phyloP scores from a whole-genome alignment of 352 stramenopile genomes.

The Pythium coloratum region DNA sequence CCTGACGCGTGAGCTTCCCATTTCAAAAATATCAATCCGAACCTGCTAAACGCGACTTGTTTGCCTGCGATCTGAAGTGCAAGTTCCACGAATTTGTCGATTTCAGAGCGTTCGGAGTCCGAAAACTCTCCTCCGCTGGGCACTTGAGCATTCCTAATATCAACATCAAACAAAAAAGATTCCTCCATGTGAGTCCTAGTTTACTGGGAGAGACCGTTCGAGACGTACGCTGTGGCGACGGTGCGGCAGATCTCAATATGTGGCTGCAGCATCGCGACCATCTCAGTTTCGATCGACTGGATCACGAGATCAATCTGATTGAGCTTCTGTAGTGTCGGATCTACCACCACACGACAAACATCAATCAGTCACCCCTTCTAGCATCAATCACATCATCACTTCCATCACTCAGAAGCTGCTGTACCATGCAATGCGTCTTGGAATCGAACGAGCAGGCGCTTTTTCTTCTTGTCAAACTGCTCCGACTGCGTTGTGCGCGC shows the following conservation, averaged over 20 bases:
- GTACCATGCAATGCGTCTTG: conserved; percentile 34
- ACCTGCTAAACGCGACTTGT: conserved; percentile 32
- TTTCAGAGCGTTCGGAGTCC: conserved; percentile 27
- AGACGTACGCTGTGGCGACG: conserved; percentile 50
- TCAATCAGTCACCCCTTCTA: not conserved
- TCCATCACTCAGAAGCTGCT: not conserved
- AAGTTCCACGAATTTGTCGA: conserved; percentile 38
- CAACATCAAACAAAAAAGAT: not conserved
- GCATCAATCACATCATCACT: not conserved
- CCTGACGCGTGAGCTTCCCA: too few species aligned
- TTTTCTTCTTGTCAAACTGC: conserved; percentile 33
- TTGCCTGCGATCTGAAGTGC: conserved; percentile 35
- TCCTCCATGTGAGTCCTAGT: not conserved
- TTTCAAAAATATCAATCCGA: not conserved
- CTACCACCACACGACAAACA: conserved; percentile 21
- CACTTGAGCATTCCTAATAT: conserved; percentile 11
- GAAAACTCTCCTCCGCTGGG: conserved; percentile 22
- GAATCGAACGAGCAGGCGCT: conserved; percentile 35
- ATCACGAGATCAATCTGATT: conserved; percentile 48
- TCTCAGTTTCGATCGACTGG: conserved; percentile 44
- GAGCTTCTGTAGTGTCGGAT: conserved; percentile 29
- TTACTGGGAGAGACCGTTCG: not conserved
- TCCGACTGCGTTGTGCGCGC: conserved; percentile 36
- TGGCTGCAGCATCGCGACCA: conserved; percentile 46
- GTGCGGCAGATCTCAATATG: conserved; percentile 61